Base-by-base conservation (phyloP, 1,284 basidiomycete genomes). In the Cutaneotrichosporon cavernicola region DNA sequence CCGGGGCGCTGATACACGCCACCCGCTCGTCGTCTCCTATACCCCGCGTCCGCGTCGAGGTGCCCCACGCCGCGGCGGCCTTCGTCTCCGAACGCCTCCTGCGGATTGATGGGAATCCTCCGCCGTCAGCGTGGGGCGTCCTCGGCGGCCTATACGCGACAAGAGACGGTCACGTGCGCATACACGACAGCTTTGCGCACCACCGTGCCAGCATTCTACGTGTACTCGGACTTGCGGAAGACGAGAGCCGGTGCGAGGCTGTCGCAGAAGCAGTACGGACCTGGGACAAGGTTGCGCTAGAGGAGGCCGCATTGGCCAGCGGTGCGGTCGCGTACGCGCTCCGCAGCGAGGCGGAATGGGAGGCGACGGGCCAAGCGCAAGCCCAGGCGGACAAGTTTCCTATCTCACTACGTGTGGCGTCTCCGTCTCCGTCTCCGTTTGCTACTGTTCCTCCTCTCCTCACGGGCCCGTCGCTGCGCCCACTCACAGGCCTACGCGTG, bases 41-140 rank as follows among this genome's bases (percentile, higher is more conserved):
- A 6, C 22, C 50, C 9, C 50, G 26, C 5, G 26, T 30, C 16
- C 26, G 50, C 14, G 50, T 51, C 22, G 26, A 26, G 22, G 30
- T 51, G 10, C 50, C 50, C 6, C 50, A 31, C 22, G 50, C 50
- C 22, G 50, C 50, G 9, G 26, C 50, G 4, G 50, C 50, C 22
- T 51, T 51, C 50, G 14, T 51, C 7, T 51, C 50, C 26, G 50
- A 51, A 30, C 50, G 26, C 50, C 26, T 51, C 22, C 50, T 51
- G 10, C 50, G 50, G 26, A 31, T 51, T 16, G 26, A 51, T 16
- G 50, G 50, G 4, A n/a, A 31, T 16, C 50, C 50, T 5, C 50
- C 50, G 22, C 26, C 50, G 14, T 16, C 50, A 4, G 50, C 30
- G 26, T 51, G 50, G 50, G 50, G 50, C 26, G 50, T 51, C 14